A percentile compares a stretch with the other conserved stretches of the same genome.
Evolutionary conservation across 2,329 filamentous ascomycete genomes (phyloP).

Genomic region (Curvularia sp.): DNA sequence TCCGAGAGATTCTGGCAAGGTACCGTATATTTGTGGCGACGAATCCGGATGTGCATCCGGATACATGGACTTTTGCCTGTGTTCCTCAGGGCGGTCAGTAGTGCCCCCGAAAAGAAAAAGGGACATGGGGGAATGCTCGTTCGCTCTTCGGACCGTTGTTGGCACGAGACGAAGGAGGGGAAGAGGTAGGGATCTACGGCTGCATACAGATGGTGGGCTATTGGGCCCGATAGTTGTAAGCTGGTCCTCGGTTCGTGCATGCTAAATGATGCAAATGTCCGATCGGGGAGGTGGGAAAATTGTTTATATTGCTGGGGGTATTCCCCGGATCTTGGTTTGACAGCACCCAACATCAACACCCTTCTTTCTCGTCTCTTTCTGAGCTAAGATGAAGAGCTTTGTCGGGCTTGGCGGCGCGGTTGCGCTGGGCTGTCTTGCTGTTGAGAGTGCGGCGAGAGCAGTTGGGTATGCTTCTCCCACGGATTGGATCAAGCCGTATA

Average conservation of each 20-base stretch:
- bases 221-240: neutral
- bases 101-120: neutral
- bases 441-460: conserved; percentile 57
- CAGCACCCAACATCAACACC: neutral
- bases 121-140: neutral
- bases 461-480: conserved; percentile 58
- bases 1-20: neutral
- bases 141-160: conserved; percentile 17
- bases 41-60: neutral
- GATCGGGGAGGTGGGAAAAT: neutral
- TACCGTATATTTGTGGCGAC: neutral
- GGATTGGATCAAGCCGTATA: conserved; percentile 58
- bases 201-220: neutral
- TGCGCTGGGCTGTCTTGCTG: conserved; percentile 52
- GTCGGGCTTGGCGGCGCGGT: conserved; percentile 28
- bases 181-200: neutral
- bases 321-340: neutral
- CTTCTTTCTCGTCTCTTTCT: neutral
- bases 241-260: neutral
- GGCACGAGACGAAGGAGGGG: conserved; percentile 15
- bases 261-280: neutral
- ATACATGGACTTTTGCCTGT: too few relatives aligned
- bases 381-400: conserved; percentile 31
- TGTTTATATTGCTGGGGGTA: neutral
- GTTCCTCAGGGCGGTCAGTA: neutral